These are phyloP conservation scores for Backusella sp. DNA, from an alignment of 192 early-diverging fungal genomes.

Conservation along the genomic window DNA sequence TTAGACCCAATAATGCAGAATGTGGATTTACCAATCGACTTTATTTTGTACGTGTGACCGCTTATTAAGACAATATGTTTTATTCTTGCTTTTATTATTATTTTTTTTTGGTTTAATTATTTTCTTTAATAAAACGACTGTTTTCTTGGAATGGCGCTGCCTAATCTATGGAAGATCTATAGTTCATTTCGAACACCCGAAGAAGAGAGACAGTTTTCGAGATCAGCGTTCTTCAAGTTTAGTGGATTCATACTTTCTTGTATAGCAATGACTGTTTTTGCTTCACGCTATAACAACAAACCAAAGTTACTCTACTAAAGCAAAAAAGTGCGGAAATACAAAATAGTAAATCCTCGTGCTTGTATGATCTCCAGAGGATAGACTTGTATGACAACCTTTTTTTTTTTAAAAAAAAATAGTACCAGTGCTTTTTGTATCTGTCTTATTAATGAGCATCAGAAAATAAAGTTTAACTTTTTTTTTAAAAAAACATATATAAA, in stretches of 20 bases:
- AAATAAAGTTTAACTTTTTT: not conserved
- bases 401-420: too few species aligned
- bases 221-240: slow-evolving; percentile 61
- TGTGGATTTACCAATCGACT: not conserved
- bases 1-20: not conserved
- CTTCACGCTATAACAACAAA: slow-evolving; percentile 26
- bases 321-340: not conserved
- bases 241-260: slow-evolving; percentile 57
- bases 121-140: not conserved
- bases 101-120: not conserved
- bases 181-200: slow-evolving; percentile 57
- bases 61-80: not conserved
- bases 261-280: slow-evolving; percentile 51
- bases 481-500: not conserved
- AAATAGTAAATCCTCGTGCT: not conserved
- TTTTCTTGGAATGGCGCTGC: slow-evolving; percentile 41
- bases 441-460: not conserved
- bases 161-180: slow-evolving; percentile 57
- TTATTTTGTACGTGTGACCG: not conserved
- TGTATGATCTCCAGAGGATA: not conserved
- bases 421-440: not conserved
- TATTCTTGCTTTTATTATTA: not conserved
- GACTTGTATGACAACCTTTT: not conserved
- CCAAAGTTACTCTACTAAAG: slow-evolving; percentile 15
- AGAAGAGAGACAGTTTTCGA: slow-evolving; percentile 56